Evolutionary conservation across 768 basidiomycete species (phyloP), one percentile per base, ranked within the genome.

Genomic region (Trametopsis cervina): DNA sequence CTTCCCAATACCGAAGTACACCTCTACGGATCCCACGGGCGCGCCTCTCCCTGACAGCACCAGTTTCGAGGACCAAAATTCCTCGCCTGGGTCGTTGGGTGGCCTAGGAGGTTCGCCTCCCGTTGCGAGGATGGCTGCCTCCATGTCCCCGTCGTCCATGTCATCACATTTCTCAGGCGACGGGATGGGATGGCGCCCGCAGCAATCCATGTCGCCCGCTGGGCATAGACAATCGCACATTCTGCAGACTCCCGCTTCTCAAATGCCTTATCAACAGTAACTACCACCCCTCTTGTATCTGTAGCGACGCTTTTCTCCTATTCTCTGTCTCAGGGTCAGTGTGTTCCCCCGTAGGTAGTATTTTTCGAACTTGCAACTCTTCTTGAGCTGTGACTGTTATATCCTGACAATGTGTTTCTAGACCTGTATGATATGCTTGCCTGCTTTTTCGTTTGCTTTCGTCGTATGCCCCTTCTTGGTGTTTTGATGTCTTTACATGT

Each of bases 21-120:
- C 53, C 35, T 37, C 53, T 15, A 48, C 54, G 22, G 54, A 59
- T 17, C 45, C 36, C 36, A 47, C 54, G 12, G 47, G 52, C 52
- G 57, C 57, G 22, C 61, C 57, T 24, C 54, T 62, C 12, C 61
- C 61, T 10, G 56, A 58, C 45, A 51, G 45, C 39, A 20, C 45
- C n/a, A 17, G 29, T 20, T 54, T 29, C 42, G 53, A 49, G 4
- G 52, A 54, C 26, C 41, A 51, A n/a, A 11, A 17, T 18, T 24
- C 45, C 11, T 48, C 51, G 23, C 46, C 51, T 12, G 22, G 46
- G 20, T 47, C 51, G 20, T 35, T 52, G 10, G 41, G 45, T 22
- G 46, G 51, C 51, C 23, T 48, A 6, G 37, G 21, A 23, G 24
- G 21, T 25, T 29, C 51, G n/a, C 51, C 51, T n/a, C 42, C 51